These are phyloP conservation scores for Odontarrhena argentea DNA, from an alignment of 345 rosid genomes.

Conservation along the genomic window DNA sequence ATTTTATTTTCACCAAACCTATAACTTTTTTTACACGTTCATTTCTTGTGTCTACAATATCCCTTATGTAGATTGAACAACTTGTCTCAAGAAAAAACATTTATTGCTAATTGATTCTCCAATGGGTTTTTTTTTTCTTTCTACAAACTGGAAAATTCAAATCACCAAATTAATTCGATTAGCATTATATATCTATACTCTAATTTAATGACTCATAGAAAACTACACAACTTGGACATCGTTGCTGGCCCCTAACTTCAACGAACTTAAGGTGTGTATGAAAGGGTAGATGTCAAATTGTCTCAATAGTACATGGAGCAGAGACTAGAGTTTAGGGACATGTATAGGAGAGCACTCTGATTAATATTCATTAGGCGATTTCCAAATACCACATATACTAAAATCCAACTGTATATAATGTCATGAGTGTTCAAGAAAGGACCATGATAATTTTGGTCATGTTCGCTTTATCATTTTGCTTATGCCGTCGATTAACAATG, in stretches of 20 bases:
- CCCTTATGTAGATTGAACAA: no score
- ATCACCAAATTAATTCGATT: no score
- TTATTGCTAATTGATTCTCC: no score
- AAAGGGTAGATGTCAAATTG: constrained; percentile 3
- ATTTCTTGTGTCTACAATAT: no score
- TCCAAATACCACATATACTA: neutral
- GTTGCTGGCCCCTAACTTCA: neutral
- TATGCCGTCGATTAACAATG: no score
- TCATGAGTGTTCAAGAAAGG: neutral
- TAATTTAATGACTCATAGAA: neutral
- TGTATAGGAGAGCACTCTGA: neutral
- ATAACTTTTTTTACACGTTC: no score
- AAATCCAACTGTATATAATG: neutral
- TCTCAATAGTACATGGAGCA: constrained; percentile 8
- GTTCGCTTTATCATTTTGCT: no score
- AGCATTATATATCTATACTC: neutral
- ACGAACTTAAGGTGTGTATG: neutral
- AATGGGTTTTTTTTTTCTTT: no score
- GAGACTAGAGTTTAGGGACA: constrained; percentile 1
- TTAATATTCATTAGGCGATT: constrained; percentile 4
- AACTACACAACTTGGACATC: constrained; percentile 12
- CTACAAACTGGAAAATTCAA: no score
- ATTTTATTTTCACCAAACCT: no score
- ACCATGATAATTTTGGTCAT: neutral
- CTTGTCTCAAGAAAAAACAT: no score